phyloP scores from a whole-genome alignment of 2,329 filamentous ascomycete species.

The Esteya vermicola region DNA sequence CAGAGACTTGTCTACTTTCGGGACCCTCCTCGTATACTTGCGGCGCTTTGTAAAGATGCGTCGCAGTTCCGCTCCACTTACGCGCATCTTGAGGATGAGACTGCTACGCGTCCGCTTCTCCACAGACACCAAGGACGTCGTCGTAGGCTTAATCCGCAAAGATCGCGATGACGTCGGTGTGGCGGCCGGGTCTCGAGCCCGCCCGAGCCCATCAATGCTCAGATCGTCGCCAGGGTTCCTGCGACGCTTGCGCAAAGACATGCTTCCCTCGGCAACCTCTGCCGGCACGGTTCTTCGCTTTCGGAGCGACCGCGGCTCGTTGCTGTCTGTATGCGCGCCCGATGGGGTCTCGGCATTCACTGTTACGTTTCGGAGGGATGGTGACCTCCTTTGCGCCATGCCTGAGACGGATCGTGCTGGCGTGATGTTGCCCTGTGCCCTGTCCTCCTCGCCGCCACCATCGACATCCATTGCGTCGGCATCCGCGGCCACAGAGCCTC shows the following conservation, averaged over 20 bases:
- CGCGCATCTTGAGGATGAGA: constrained; percentile 42
- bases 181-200: constrained; percentile 17
- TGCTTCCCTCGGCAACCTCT: constrained; percentile 41
- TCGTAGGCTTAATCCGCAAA: constrained; percentile 34
- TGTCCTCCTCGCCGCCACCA: neutral
- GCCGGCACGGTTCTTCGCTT: constrained; percentile 73
- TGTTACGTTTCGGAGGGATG: constrained; percentile 50
- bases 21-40: constrained; percentile 36
- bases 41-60: constrained; percentile 45
- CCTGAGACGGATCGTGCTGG: constrained; percentile 10
- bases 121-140: constrained; percentile 25
- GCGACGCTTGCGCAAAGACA: constrained; percentile 38
- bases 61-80: constrained; percentile 43
- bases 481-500: constrained; percentile 14
- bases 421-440: neutral
- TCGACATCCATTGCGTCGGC: constrained; percentile 10
- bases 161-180: constrained; percentile 39
- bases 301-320: constrained; percentile 60
- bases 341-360: constrained; percentile 57
- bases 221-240: constrained; percentile 31
- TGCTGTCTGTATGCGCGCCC: constrained; percentile 57
- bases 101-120: constrained; percentile 25
- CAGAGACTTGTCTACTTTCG: constrained; percentile 18
- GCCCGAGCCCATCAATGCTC: constrained; percentile 18
- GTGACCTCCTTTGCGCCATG: constrained; percentile 44